Conservation (phyloP, 2,329 filamentous ascomycete species). For the Aspergillus pseudoglaucus region DNA sequence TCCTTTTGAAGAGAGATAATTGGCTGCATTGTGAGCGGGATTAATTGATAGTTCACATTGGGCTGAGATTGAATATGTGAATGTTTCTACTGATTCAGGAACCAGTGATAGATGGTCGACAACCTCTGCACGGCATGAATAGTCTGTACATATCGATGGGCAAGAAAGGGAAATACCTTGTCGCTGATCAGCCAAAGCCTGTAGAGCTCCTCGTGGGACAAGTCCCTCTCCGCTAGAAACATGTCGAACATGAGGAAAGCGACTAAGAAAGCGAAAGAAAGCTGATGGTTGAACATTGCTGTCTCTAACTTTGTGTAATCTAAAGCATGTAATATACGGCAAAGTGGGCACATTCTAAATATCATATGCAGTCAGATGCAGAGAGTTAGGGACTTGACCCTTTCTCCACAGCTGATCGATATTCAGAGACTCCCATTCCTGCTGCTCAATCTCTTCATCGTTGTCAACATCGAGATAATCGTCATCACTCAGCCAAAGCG, state of each 20-base stretch:
- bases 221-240: neutral
- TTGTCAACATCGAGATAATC: neutral
- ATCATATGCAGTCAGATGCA: neutral
- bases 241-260: neutral
- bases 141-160: neutral
- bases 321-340: neutral
- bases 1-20: neutral
- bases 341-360: neutral
- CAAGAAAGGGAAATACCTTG: neutral
- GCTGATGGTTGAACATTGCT: neutral
- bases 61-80: neutral
- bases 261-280: neutral
- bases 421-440: neutral
- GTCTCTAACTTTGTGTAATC: neutral
- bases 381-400: neutral
- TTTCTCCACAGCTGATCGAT: neutral
- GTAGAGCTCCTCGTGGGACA: neutral
- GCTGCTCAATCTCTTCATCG: neutral
- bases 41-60: neutral
- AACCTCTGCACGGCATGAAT: neutral
- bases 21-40: neutral
- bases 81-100: neutral
- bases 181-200: neutral
- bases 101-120: neutral
- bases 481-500: neutral